Evolutionary conservation across 208 protist genomes (phyloP), one percentile per base, ranked within the genome.

Genomic region (Entamoeba invadens): DNA sequence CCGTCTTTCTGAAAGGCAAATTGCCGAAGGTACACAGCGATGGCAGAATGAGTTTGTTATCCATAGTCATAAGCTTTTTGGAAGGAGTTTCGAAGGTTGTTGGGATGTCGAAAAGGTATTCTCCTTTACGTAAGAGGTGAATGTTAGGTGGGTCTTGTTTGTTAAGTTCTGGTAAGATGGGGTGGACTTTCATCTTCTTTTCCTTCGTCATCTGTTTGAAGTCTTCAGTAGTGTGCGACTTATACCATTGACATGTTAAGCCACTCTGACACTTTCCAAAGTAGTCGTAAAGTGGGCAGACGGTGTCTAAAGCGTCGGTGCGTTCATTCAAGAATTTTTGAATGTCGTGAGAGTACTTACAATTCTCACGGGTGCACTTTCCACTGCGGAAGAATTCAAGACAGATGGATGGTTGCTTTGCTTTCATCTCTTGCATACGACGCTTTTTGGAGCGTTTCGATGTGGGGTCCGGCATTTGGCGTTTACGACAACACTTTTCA

Each of bases 21-120:
- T 95, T 94, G 44, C 94, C 93, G 16, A 93, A 31, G 42, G 94
- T 95, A 16, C 91, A 94, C 4, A 95, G 45, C 8, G 94, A 93
- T 10, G 94, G 91, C 14, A 95, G 72, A n/a, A 93, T 94, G 46
- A 95, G 12, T 44, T 95, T 93, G 8, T 42, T n/a, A 91, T 91
- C 38, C 35, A 38, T 51, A 5, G 25, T 21, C n/a, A 92, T n/a
- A 46, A 10, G 46, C 42, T 45, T 50, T 10, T 92, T 46, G 21
- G 44, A 14, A 35, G 35, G 25, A 35, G 50, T 25, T 35, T 4
- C 18, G 50, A 47, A 47, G 46, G 16, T 31, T 16, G 5, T 18
- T 25, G 45, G 44, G 8, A 46, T 44, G 12, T 92, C 45, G 16
- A 46, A 92, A 18, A 51, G 45, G 42, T 31, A 38, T 92, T 45